Percentiles rank a stretch among this genome's conserved stretches.
Evolutionary conservation across 2,329 filamentous ascomycete species (phyloP).

Genomic region (Nothophoma quercina): DNA sequence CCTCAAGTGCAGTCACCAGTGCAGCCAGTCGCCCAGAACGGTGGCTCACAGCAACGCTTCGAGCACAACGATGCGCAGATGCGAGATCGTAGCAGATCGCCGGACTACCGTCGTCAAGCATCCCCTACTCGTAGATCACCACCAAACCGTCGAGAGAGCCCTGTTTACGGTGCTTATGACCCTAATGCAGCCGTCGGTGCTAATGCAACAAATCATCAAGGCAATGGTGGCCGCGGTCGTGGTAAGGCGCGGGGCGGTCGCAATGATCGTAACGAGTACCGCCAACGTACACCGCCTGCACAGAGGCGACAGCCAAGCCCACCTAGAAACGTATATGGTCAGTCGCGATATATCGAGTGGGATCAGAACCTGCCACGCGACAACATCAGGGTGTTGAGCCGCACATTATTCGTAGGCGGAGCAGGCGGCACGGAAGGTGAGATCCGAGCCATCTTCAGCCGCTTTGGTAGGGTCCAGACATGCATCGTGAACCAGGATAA

Average conservation of each 20-base stretch:
- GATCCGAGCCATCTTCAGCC: slow-evolving; percentile 79
- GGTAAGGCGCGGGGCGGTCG: slow-evolving; percentile 53
- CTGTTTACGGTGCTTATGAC: slow-evolving; percentile 76
- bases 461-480: slow-evolving; percentile 88
- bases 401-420: slow-evolving; percentile 95
- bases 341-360: slow-evolving; percentile 79
- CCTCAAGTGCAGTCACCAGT: slow-evolving; percentile 24
- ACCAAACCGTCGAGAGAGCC: slow-evolving; percentile 69
- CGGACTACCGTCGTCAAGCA: slow-evolving; percentile 72
- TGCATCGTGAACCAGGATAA: slow-evolving; percentile 99
- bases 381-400: slow-evolving; percentile 83
- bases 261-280: slow-evolving; percentile 69
- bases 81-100: slow-evolving; percentile 58
- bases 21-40: slow-evolving; percentile 29
- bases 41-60: slow-evolving; percentile 24
- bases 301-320: slow-evolving; percentile 67
- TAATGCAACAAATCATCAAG: slow-evolving; percentile 63
- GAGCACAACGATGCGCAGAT: slow-evolving; percentile 45
- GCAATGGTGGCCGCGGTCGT: slow-evolving; percentile 63
- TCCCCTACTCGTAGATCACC: slow-evolving; percentile 64
- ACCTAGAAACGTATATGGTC: slow-evolving; percentile 46
- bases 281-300: slow-evolving; percentile 85
- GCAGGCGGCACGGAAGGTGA: slow-evolving; percentile 79
- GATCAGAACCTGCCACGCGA: slow-evolving; percentile 77
- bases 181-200: slow-evolving; percentile 64